Evolutionary conservation across 345 rosid species (phyloP), one percentile per base, ranked within the genome.

Genomic region (Mercurialis annua): DNA sequence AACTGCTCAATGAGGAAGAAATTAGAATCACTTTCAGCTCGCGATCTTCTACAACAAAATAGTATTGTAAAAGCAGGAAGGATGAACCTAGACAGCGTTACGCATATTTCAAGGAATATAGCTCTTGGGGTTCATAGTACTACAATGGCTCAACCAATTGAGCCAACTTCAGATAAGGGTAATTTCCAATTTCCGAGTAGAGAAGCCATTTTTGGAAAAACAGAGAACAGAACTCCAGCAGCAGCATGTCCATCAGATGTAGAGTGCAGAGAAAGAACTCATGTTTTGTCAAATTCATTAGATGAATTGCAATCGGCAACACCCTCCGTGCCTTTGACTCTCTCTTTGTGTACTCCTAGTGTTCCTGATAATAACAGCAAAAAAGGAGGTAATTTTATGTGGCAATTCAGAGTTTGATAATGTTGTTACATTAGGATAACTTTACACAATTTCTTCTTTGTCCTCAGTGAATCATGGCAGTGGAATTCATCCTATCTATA

Each of bases 1-100:
- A 71, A 71, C 59, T 53, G 65, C 64, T 65, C 70, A 31, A 59
- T 64, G 33, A 71, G 34, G 42, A 56, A 71, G 70, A 71, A 17
- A 49, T 7, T 71, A 58, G 70, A 58, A 21, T 62, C 53, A 46
- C 10, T 16, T 46, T 12, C 24, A 10, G 27, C 56, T 27, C 36
- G 5, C 44, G 48, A 55, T 8, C 3, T 47, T 20, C 11, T 46
- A 2, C 36, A 30, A 0, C 36, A 47, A 14, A 33, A 23, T 36
- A 46, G 6, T 18, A 47, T 1, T 14, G 34, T 33, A 36, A n/a
- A 47, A 59, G 10, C 58, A 68, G 65, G 48, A 21, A 27, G 31
- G 2, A 33, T 49, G 59, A 34, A 49, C 59, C 11, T 38, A 11
- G 66, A 51, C 26, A 68, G 52, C 59, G 54, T 18, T 17, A 21